These are phyloP conservation scores for Penicillium sp. DNA, from an alignment of 2,329 filamentous ascomycete genomes.

Conservation along the genomic window DNA sequence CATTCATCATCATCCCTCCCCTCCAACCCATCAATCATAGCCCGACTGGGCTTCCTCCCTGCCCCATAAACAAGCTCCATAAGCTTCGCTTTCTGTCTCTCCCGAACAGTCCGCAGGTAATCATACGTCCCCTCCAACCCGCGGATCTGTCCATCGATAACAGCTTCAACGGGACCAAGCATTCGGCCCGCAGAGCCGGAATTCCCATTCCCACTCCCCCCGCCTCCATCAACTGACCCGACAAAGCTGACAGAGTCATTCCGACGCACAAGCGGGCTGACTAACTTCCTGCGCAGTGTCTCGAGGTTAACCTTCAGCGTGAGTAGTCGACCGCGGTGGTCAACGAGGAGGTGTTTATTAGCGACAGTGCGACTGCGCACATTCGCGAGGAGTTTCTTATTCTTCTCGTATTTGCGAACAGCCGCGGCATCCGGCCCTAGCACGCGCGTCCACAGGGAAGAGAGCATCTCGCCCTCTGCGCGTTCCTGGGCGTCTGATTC, in stretches of 20 bases:
- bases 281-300: slow-evolving; percentile 76
- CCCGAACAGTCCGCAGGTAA: slow-evolving; percentile 72
- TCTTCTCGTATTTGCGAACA: slow-evolving; percentile 89
- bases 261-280: slow-evolving; percentile 76
- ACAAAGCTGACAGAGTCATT: slow-evolving; percentile 52
- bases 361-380: slow-evolving; percentile 79
- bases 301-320: slow-evolving; percentile 85
- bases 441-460: slow-evolving; percentile 80
- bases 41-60: slow-evolving; percentile 32
- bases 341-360: slow-evolving; percentile 82
- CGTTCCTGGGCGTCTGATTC: slow-evolving; percentile 80
- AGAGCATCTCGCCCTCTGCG: slow-evolving; percentile 75
- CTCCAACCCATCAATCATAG: slow-evolving; percentile 27
- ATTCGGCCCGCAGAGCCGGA: slow-evolving; percentile 52
- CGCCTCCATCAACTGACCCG: slow-evolving; percentile 26
- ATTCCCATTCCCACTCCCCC: slow-evolving; percentile 16
- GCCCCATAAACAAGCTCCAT: slow-evolving; percentile 75
- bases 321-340: slow-evolving; percentile 81
- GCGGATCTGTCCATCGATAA: slow-evolving; percentile 78
- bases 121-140: slow-evolving; percentile 77
- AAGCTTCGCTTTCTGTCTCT: slow-evolving; percentile 77
- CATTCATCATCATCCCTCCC: slow-evolving; percentile 16
- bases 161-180: slow-evolving; percentile 54
- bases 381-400: slow-evolving; percentile 73
- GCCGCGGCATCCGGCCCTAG: slow-evolving; percentile 72